phyloP scores from a whole-genome alignment of 2,329 filamentous ascomycete genomes.

The Bipolaris cookei region DNA sequence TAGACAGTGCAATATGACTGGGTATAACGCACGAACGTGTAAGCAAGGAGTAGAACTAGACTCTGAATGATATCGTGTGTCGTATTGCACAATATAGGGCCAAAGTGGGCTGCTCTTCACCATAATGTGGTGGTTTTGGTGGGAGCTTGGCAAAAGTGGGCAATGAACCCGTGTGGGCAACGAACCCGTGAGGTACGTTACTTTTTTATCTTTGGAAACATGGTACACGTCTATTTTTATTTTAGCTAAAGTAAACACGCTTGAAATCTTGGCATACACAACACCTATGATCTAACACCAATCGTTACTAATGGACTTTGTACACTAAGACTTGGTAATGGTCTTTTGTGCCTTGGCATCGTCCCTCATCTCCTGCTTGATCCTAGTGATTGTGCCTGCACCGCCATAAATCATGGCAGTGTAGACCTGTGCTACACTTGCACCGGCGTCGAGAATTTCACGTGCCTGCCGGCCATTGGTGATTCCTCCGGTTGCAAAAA shows the following conservation, averaged over 20 bases:
- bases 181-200: too few relatives aligned
- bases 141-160: too few relatives aligned
- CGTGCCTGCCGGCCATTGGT: slow-evolving; percentile 85
- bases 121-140: too few relatives aligned
- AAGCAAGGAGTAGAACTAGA: too few relatives aligned
- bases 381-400: slow-evolving; percentile 63
- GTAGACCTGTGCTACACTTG: slow-evolving; percentile 90
- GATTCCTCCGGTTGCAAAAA: slow-evolving; percentile 94
- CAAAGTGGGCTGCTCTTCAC: too few relatives aligned
- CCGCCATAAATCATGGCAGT: slow-evolving; percentile 74
- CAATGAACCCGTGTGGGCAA: too few relatives aligned
- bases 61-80: too few relatives aligned
- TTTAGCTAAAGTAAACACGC: too few relatives aligned
- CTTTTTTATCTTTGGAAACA: neutral
- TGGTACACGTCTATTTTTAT: neutral
- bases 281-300: neutral
- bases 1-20: too few relatives aligned
- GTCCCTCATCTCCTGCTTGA: slow-evolving; percentile 59
- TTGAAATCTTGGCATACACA: neutral
- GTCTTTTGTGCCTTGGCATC: slow-evolving; percentile 39
- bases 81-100: too few relatives aligned
- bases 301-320: neutral
- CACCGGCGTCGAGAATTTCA: slow-evolving; percentile 83
- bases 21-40: too few relatives aligned
- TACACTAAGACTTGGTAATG: slow-evolving; percentile 21